phyloP scores from a whole-genome alignment of 176 grass and related monocot species.

The Rhynchospora breviuscula region DNA sequence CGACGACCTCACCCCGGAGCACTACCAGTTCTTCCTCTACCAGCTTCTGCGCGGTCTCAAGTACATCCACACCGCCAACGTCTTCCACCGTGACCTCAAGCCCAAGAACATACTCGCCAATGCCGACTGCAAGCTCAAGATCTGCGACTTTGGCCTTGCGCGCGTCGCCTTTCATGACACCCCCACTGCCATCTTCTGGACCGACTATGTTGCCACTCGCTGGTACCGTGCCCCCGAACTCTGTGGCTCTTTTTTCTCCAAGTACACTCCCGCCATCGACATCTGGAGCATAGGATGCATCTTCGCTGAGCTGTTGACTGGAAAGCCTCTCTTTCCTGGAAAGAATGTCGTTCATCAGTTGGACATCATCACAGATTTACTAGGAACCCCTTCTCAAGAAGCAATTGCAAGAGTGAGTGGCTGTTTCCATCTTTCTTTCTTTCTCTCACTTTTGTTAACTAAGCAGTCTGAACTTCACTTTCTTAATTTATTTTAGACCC shows the following conservation, averaged over 20 bases:
- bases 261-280: constrained; percentile 98
- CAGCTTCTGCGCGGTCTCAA: constrained; percentile 90
- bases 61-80: constrained; percentile 99
- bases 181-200: constrained; percentile 98
- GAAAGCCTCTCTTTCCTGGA: constrained; percentile 91
- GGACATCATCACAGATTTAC: constrained; percentile 88
- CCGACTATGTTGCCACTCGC: constrained; percentile 98
- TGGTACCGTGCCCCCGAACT: constrained; percentile 97
- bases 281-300: constrained; percentile 99
- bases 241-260: constrained; percentile 97
- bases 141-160: constrained; percentile 94
- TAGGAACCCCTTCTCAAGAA: constrained; percentile 83
- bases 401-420: constrained; percentile 72
- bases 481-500: too few species aligned
- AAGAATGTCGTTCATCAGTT: constrained; percentile 97
- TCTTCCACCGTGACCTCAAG: constrained; percentile 97
- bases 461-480: neutral
- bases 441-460: neutral
- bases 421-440: neutral
- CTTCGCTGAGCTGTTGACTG: constrained; percentile 84
- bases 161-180: constrained; percentile 90
- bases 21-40: constrained; percentile 96
- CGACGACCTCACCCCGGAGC: constrained; percentile 84
- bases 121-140: constrained; percentile 99
- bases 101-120: constrained; percentile 98